Conservation (phyloP, 192 early-diverging fungal genomes). For the Gamsiella multidivaricata region DNA sequence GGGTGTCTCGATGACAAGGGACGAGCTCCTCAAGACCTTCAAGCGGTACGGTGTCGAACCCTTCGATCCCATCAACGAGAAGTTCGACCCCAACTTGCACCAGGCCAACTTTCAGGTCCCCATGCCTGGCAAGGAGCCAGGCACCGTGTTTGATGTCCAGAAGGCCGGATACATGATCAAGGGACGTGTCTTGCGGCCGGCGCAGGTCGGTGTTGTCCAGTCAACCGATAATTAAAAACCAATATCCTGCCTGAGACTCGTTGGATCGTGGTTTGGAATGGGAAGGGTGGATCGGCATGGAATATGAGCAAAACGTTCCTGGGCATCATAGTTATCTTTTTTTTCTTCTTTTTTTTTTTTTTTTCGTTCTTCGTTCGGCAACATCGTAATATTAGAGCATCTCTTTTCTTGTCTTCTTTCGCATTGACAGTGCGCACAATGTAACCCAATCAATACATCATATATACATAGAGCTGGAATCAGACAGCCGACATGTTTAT, state of each 20-base stretch:
- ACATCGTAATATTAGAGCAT: slow-evolving; percentile 21
- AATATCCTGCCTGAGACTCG: too few species aligned
- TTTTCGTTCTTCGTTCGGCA: not conserved
- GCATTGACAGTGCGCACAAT: too few species aligned
- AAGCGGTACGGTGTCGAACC: slow-evolving; percentile 88
- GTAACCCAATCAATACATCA: too few species aligned
- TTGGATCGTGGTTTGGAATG: too few species aligned
- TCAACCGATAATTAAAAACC: slow-evolving; percentile 46
- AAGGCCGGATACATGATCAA: slow-evolving; percentile 96
- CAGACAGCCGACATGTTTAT: too few species aligned
- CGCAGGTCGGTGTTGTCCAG: slow-evolving; percentile 94
- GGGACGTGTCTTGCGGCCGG: slow-evolving; percentile 91
- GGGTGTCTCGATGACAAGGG: slow-evolving; percentile 91
- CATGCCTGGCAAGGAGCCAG: slow-evolving; percentile 88
- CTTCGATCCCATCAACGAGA: slow-evolving; percentile 84
- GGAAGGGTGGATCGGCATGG: too few species aligned
- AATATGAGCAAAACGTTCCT: too few species aligned
- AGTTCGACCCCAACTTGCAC: slow-evolving; percentile 94
- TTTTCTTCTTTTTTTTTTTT: not conserved
- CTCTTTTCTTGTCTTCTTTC: not conserved
- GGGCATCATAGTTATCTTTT: not conserved
- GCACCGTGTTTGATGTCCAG: slow-evolving; percentile 87
- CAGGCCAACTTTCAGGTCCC: slow-evolving; percentile 96
- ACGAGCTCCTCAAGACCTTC: slow-evolving; percentile 87
- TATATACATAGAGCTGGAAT: not conserved